A percentile compares a stretch with the other conserved stretches of the same genome.
phyloP scores from a whole-genome alignment of 352 stramenopile species.

The Phytophthora megakarya region DNA sequence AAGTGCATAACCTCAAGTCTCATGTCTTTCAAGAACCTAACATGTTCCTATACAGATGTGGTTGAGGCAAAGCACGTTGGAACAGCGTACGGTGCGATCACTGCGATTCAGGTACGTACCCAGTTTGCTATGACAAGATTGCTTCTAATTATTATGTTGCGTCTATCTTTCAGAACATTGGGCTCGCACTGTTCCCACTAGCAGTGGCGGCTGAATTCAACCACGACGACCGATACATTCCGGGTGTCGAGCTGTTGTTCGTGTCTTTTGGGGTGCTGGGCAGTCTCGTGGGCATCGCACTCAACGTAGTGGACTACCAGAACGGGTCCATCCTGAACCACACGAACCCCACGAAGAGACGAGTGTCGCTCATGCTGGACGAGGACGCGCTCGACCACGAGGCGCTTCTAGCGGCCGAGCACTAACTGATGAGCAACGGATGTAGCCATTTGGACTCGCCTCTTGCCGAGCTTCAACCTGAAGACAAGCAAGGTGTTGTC shows the following conservation, averaged over 20 bases:
- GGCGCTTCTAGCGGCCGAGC: conserved; percentile 60
- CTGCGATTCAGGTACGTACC: conserved; percentile 85
- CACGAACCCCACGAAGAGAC: conserved; percentile 46
- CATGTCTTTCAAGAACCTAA: conserved; percentile 6
- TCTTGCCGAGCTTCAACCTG: conserved; percentile 12
- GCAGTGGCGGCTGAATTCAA: conserved; percentile 79
- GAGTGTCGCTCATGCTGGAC: conserved; percentile 52
- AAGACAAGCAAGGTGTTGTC: background rate
- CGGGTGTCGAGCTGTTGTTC: conserved; percentile 82
- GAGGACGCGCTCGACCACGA: conserved; percentile 63
- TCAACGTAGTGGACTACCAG: conserved; percentile 82
- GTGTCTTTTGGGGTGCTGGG: conserved; percentile 77
- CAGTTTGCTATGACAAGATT: background rate
- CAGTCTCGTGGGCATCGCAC: conserved; percentile 65
- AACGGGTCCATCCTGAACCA: conserved; percentile 80
- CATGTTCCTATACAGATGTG: conserved; percentile 52
- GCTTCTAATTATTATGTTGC: conserved; percentile 18
- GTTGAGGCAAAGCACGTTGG: conserved; percentile 88
- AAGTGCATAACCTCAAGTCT: conserved; percentile 10
- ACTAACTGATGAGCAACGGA: conserved; percentile 33
- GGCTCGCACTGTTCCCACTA: conserved; percentile 77
- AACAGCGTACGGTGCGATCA: conserved; percentile 93
- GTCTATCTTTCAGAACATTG: conserved; percentile 70
- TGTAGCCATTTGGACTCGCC: conserved; percentile 20
- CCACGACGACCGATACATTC: conserved; percentile 74